Evolutionary conservation across 208 protist species (phyloP).

Genomic region (Acanthamoeba royreba): DNA sequence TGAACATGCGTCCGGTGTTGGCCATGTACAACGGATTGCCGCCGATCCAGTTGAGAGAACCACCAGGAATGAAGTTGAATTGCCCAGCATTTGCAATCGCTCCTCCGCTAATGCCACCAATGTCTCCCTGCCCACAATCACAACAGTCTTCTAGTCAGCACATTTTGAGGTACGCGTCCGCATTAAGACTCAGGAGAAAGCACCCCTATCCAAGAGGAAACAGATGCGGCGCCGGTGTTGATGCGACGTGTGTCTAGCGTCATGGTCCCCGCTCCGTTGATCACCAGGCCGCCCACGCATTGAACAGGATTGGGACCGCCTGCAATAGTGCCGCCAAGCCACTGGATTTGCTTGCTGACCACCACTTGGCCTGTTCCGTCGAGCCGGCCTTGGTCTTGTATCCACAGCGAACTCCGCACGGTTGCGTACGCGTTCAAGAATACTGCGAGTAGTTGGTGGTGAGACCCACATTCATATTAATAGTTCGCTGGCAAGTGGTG

Average conservation of each 20-base stretch:
- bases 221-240: not conserved
- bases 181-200: too few species aligned
- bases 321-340: not conserved
- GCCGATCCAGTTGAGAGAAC: not conserved
- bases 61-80: constrained; percentile 18
- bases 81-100: not conserved
- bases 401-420: not conserved
- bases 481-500: too few species aligned
- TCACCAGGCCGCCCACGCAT: not conserved
- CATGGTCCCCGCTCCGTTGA: not conserved
- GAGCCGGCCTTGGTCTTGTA: not conserved
- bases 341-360: too few species aligned
- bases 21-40: not conserved
- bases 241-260: not conserved
- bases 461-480: too few species aligned
- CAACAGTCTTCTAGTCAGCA: too few species aligned
- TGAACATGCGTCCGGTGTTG: not conserved
- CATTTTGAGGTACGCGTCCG: too few species aligned
- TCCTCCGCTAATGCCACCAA: not conserved
- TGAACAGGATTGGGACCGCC: not conserved
- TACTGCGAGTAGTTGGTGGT: too few species aligned
- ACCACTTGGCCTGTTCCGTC: not conserved
- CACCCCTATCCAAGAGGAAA: too few species aligned
- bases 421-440: too few species aligned
- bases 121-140: too few species aligned